Evolutionary conservation across 2,329 filamentous ascomycete species (phyloP).

Genomic region (Thelonectria rubi): DNA sequence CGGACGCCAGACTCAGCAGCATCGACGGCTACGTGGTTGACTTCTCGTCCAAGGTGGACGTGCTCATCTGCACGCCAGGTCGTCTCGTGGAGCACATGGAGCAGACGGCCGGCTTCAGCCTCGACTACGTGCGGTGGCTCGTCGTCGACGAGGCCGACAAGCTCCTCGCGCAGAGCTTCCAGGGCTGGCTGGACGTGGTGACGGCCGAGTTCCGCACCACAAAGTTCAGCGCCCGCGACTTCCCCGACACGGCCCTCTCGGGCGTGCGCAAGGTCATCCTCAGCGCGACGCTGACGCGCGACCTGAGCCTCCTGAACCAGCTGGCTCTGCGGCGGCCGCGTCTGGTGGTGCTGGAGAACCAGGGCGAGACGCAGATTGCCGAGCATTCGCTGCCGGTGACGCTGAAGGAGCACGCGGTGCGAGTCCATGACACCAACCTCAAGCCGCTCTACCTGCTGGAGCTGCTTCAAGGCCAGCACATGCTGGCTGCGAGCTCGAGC

Average conservation of each 20-base stretch:
- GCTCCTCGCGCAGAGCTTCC: conserved; percentile 88
- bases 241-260: conserved; percentile 60
- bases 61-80: conserved; percentile 91
- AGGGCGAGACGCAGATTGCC: conserved; percentile 53
- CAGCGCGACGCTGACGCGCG: conserved; percentile 90
- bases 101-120: conserved; percentile 81
- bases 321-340: conserved; percentile 78
- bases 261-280: conserved; percentile 83
- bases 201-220: conserved; percentile 66
- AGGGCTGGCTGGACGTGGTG: conserved; percentile 84
- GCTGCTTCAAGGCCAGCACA: conserved; percentile 69
- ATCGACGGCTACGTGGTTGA: conserved; percentile 64
- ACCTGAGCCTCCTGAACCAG: conserved; percentile 80
- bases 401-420: conserved; percentile 72
- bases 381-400: conserved; percentile 67
- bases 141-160: conserved; percentile 95
- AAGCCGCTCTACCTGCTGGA: conserved; percentile 89
- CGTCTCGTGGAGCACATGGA: conserved; percentile 90
- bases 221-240: conserved; percentile 62
- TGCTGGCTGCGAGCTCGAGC: conserved; percentile 44
- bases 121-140: conserved; percentile 84
- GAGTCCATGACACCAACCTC: conserved; percentile 73
- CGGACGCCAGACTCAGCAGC: conserved; percentile 46
- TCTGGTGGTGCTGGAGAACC: conserved; percentile 76
- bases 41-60: conserved; percentile 79